A percentile compares a stretch with the other conserved stretches of the same genome.
Evolutionary conservation across 1,139 yeast species (phyloP).

Genomic region (Hyphopichia burtonii): DNA sequence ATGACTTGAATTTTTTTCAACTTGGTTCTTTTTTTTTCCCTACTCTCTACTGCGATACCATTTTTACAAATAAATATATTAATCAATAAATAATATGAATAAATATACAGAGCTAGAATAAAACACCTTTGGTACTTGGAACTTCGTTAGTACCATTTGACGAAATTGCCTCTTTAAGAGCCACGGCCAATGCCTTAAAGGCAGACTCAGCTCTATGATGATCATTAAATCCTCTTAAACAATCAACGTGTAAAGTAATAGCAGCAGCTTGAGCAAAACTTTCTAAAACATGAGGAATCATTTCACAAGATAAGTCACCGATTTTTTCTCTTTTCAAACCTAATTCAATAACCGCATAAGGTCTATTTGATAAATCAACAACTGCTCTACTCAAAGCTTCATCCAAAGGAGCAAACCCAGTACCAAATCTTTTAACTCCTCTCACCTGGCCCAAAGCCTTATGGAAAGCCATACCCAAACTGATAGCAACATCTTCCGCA

Average conservation of each 20-base stretch:
- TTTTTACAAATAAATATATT: background rate
- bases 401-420: slow-evolving; percentile 92
- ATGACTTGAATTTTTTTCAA: background rate
- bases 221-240: slow-evolving; percentile 88
- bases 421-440: slow-evolving; percentile 93
- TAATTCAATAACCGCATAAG: slow-evolving; percentile 84
- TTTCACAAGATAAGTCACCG: slow-evolving; percentile 89
- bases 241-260: slow-evolving; percentile 90
- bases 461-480: slow-evolving; percentile 86
- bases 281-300: slow-evolving; percentile 95
- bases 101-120: slow-evolving; percentile 37
- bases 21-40: too few relatives aligned
- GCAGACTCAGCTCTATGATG: slow-evolving; percentile 97
- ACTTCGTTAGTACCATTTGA: slow-evolving; percentile 85
- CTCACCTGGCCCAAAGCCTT: slow-evolving; percentile 84
- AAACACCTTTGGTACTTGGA: slow-evolving; percentile 95
- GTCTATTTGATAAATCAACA: slow-evolving; percentile 89
- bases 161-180: slow-evolving; percentile 81
- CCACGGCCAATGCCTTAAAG: slow-evolving; percentile 92
- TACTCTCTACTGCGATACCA: too few relatives aligned
- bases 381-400: slow-evolving; percentile 95
- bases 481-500: slow-evolving; percentile 92
- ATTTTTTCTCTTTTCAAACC: slow-evolving; percentile 90
- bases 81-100: background rate
- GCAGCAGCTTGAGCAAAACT: slow-evolving; percentile 92